Conservation (phyloP, 2,329 filamentous ascomycete species). For the Cytospora schulzeri region DNA sequence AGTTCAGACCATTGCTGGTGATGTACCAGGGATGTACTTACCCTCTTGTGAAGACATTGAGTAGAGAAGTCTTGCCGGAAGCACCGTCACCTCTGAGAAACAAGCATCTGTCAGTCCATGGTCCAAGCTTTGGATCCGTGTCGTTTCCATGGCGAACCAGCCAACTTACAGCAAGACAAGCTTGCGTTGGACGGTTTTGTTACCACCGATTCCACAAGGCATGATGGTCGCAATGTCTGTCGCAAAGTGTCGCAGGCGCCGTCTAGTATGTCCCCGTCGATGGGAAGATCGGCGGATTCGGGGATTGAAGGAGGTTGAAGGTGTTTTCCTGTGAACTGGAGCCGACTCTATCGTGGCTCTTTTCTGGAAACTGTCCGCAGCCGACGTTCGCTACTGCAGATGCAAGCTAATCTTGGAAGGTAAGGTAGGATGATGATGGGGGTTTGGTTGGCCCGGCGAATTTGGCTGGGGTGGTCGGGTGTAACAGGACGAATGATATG, state of each 20-base stretch:
- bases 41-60: slow-evolving; percentile 99
- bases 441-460: background rate
- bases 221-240: slow-evolving; percentile 6
- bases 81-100: slow-evolving; percentile 82
- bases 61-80: slow-evolving; percentile 91
- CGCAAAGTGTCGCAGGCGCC: background rate
- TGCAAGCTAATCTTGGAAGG: background rate
- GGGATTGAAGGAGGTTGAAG: background rate
- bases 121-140: background rate
- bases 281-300: background rate
- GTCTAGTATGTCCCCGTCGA: background rate
- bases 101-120: slow-evolving; percentile 17
- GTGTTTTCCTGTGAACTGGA: background rate
- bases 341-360: slow-evolving; percentile 15
- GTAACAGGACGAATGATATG: slow-evolving; percentile 9
- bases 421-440: background rate
- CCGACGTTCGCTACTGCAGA: background rate
- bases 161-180: slow-evolving; percentile 81
- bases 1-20: background rate
- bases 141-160: slow-evolving; percentile 11
- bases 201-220: slow-evolving; percentile 25
- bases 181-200: slow-evolving; percentile 90
- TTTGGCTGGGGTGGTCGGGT: slow-evolving; percentile 4
- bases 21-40: slow-evolving; percentile 48
- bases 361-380: background rate